Conservation (phyloP, 2,329 filamentous ascomycete genomes). For the Botryosphaeria agaves region DNA sequence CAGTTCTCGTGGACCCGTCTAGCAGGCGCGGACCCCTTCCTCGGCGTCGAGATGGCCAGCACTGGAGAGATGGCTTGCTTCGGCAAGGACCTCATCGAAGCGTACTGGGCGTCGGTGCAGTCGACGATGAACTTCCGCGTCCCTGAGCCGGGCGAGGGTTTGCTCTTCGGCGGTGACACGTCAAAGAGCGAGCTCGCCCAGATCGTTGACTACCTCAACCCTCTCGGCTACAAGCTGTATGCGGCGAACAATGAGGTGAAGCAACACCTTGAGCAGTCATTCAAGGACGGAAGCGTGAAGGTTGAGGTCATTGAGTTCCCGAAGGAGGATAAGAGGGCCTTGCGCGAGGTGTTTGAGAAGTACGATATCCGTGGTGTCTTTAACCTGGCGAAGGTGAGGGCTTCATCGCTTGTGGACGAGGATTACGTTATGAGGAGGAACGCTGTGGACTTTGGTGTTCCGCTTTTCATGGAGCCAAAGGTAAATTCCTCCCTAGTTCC, state of each 20-base stretch:
- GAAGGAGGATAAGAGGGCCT: conserved; percentile 83
- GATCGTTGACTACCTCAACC: conserved; percentile 73
- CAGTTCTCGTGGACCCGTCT: conserved; percentile 99
- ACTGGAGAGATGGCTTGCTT: conserved; percentile 99
- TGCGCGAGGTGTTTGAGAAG: conserved; percentile 91
- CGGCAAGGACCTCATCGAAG: conserved; percentile 86
- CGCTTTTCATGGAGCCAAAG: conserved; percentile 96
- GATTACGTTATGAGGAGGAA: conserved; percentile 99
- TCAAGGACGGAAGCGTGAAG: conserved; percentile 43
- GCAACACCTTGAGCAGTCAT: conserved; percentile 55
- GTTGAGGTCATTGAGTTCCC: conserved; percentile 95
- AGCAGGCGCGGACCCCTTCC: conserved; percentile 89
- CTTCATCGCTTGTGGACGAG: conserved; percentile 71
- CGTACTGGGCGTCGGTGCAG: conserved; percentile 93
- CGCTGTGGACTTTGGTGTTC: conserved; percentile 94
- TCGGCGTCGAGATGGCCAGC: conserved; percentile 93
- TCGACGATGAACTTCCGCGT: conserved; percentile 99
- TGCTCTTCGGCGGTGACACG: conserved; percentile 80
- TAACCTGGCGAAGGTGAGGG: conserved; percentile 75
- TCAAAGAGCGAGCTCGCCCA: conserved; percentile 52
- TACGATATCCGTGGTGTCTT: conserved; percentile 93
- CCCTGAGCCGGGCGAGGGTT: conserved; percentile 83
- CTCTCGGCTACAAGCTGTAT: conserved; percentile 87
- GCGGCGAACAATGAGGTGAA: conserved; percentile 73
- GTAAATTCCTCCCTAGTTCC: conserved; percentile 31